phyloP scores from a whole-genome alignment of 345 rosid species.

The Gossypium sturtianum region DNA sequence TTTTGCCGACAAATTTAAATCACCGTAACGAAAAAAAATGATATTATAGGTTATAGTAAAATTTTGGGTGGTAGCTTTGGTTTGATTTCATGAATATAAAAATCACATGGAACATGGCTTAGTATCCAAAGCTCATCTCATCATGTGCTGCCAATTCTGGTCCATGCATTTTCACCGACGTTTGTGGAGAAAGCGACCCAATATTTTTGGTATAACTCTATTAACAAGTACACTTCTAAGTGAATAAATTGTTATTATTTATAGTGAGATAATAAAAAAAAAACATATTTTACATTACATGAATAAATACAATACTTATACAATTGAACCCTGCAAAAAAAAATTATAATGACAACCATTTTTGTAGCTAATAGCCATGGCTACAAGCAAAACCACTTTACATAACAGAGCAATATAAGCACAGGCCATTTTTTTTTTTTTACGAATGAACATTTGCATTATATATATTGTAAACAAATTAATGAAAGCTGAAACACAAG shows the following conservation, averaged over 20 bases:
- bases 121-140: not conserved
- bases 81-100: not conserved
- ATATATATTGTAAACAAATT: not conserved
- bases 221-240: not conserved
- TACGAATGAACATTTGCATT: constrained; percentile 8
- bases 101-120: not conserved
- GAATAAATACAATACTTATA: constrained; percentile 4
- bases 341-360: not conserved
- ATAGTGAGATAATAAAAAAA: not conserved
- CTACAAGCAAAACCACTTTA: not conserved
- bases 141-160: constrained; percentile 13
- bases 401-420: not conserved
- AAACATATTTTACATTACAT: not conserved
- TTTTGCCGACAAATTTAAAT: not conserved
- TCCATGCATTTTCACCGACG: constrained; percentile 27
- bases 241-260: not conserved
- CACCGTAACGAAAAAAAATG: not conserved
- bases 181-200: not conserved
- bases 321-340: not conserved
- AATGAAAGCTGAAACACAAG: not conserved
- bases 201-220: not conserved
- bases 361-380: not conserved
- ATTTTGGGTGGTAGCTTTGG: not conserved
- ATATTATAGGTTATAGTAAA: not conserved
- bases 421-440: not conserved